A percentile compares a stretch with the other conserved stretches of the same genome.
Evolutionary conservation across 2,329 filamentous ascomycete species (phyloP).

Genomic region (Dendrostoma leiphaemia): DNA sequence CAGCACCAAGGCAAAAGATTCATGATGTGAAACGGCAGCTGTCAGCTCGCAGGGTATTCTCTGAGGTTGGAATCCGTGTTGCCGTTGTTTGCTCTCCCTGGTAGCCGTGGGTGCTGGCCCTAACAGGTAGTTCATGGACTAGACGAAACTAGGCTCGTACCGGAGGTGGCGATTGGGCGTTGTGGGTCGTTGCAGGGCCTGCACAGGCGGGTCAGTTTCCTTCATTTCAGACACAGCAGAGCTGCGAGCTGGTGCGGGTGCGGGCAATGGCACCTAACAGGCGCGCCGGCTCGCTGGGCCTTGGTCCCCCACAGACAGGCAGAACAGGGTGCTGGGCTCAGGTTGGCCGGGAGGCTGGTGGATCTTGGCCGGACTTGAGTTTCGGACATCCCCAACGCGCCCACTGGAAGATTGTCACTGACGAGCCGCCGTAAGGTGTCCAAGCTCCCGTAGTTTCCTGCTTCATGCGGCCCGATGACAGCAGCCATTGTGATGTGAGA

Average conservation of each 20-base stretch:
- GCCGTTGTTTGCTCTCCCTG: background rate
- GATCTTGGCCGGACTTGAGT: slow-evolving; percentile 7
- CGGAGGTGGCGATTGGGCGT: no score
- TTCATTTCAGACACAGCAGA: no score
- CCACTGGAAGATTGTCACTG: background rate
- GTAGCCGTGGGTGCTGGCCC: background rate
- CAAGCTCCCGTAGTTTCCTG: background rate
- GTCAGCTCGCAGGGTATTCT: background rate
- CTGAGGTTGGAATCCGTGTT: background rate
- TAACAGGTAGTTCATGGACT: slow-evolving; percentile 4
- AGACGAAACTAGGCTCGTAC: slow-evolving; percentile 1
- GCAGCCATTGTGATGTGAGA: no score
- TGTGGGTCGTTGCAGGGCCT: background rate
- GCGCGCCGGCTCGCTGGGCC: no score
- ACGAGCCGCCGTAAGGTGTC: background rate
- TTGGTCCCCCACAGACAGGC: no score
- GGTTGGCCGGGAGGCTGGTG: slow-evolving; percentile 10
- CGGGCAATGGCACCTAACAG: no score
- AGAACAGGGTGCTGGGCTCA: background rate
- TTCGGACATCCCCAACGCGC: slow-evolving; percentile 20
- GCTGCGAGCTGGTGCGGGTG: no score
- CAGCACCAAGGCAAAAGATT: background rate
- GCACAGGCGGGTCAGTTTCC: no score
- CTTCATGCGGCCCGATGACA: no score
- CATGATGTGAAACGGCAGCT: slow-evolving; percentile 12